phyloP scores from a whole-genome alignment of 306 rosid genomes.

The Corylus americana region DNA sequence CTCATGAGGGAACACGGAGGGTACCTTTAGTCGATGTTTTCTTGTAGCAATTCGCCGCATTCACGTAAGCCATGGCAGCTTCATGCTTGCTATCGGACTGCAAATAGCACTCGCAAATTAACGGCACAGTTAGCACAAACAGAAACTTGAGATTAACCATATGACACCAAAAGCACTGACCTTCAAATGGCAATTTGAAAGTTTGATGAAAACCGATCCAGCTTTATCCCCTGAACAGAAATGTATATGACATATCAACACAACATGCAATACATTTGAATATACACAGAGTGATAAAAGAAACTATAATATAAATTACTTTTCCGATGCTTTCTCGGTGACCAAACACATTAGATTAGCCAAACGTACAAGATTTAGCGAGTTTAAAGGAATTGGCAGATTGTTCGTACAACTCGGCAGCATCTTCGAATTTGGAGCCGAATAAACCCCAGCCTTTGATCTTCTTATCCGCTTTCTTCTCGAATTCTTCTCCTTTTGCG shows the following conservation, averaged over 20 bases:
- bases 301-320: too few species aligned
- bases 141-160: not conserved
- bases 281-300: too few species aligned
- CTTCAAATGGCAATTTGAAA: slow-evolving; percentile 51
- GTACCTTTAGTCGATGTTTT: slow-evolving; percentile 45
- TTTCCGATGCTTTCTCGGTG: not conserved
- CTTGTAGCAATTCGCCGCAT: slow-evolving; percentile 55
- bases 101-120: not conserved
- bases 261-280: not conserved
- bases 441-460: slow-evolving; percentile 39
- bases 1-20: not conserved
- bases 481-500: slow-evolving; percentile 40
- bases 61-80: slow-evolving; percentile 56
- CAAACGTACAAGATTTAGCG: slow-evolving; percentile 46
- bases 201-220: slow-evolving; percentile 43
- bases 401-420: slow-evolving; percentile 44
- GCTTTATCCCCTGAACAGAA: slow-evolving; percentile 52
- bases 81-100: slow-evolving; percentile 52
- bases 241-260: not conserved
- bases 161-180: slow-evolving; percentile 16
- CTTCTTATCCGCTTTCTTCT: slow-evolving; percentile 48
- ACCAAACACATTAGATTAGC: not conserved
- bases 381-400: slow-evolving; percentile 58
- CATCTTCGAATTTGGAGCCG: slow-evolving; percentile 47
- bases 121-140: slow-evolving; percentile 3